Evolutionary conservation across 352 stramenopile genomes (phyloP).

Genomic region (Blastocystis sp.): DNA sequence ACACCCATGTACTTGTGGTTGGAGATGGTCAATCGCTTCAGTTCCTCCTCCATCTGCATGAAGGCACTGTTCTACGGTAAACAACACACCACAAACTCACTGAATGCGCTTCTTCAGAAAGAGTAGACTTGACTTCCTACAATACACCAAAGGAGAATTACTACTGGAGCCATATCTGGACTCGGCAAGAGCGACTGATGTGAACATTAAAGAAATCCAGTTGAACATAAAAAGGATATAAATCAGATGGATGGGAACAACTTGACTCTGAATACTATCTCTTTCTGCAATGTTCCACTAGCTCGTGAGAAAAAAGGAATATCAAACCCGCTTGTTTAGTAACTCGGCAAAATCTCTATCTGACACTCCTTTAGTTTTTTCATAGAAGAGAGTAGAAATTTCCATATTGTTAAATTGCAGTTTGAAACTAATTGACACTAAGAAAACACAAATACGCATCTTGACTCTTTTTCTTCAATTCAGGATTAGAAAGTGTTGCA

Average conservation of each 20-base stretch:
- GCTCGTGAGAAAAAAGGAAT: neutral
- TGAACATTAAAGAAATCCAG: neutral
- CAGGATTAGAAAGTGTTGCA: neutral
- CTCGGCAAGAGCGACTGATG: neutral
- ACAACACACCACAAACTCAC: neutral
- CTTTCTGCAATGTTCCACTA: conserved; percentile 45
- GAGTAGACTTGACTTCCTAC: neutral
- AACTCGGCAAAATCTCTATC: neutral
- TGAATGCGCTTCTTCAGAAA: neutral
- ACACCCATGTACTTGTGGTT: conserved; percentile 35
- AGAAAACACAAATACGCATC: neutral
- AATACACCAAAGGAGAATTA: neutral
- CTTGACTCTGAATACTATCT: neutral
- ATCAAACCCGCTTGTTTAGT: conserved; percentile 24
- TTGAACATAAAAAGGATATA: neutral
- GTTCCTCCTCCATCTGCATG: conserved; percentile 17
- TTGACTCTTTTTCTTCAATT: neutral
- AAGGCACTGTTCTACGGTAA: neutral
- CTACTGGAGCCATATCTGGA: neutral
- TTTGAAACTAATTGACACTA: conserved; percentile 4
- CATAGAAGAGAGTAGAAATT: conserved; percentile 9
- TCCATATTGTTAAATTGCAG: conserved; percentile 31
- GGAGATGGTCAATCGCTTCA: conserved; percentile 19
- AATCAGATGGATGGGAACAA: neutral
- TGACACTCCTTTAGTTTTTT: neutral